Evolutionary conservation across 306 rosid species (phyloP), one percentile per base, ranked within the genome.

Genomic region (Prinsepia uniflora): DNA sequence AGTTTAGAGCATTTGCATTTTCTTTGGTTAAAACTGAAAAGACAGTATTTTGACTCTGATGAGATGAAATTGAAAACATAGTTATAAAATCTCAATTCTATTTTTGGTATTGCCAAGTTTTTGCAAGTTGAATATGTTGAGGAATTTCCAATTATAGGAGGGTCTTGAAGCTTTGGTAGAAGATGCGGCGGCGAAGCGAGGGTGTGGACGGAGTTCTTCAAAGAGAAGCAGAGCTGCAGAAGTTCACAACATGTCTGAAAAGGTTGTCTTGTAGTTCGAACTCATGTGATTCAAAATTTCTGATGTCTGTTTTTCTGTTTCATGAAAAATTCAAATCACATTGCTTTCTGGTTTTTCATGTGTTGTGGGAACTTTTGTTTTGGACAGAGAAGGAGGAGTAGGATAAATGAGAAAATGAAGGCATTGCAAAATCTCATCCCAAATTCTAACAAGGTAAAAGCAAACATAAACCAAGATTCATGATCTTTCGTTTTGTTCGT

Each of bases 151-250:
- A 61, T 63, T 78, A 30, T 24, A 90, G 98, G 96, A 89, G 87
- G 92, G 91, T 63, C 75, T 81, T 40, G 96, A 92, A 71, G 89
- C 89, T n/a, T 81, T 84, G 78, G 84, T 65, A 17, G 96, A 84
- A 63, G 87, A 84, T 45, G 57, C 55, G 49, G 84, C 87, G 14
- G 36, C 36, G 17, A 90, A 81, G 71, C 60, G 80, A 10, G 56
- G 36, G 22, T 48, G 80, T 65, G 77, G 79, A 45, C 81, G 94
- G 70, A 68, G 76, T 76, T 84, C 98, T 65, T 88, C 98, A 22
- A 94, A 94, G 78, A 86, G 97, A 85, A 90, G 91, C 82, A 84
- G 98, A 83, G 98, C 98, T 70, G 95, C 98, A 0, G 96, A 94
- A 86, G 98, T 94, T 86, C 98, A 94, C 82, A 94, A 94, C 77